phyloP scores from a whole-genome alignment of 2,329 filamentous ascomycete species.

The Talaromyces islandicus region DNA sequence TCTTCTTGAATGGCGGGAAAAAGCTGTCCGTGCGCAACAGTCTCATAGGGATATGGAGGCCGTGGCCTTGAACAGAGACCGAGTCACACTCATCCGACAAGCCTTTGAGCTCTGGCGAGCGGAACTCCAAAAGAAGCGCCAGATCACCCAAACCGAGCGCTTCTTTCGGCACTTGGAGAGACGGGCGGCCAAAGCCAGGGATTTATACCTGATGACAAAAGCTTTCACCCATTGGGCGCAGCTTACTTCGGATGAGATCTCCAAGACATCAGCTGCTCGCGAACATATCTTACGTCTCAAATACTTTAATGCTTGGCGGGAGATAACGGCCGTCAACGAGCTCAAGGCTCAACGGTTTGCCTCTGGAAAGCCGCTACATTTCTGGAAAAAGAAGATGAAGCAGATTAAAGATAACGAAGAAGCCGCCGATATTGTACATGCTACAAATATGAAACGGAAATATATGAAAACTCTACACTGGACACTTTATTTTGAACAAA shows the following conservation, averaged over 20 bases:
- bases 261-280: slow-evolving; percentile 62
- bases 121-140: slow-evolving; percentile 34
- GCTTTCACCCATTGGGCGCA: slow-evolving; percentile 65
- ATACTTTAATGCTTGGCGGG: slow-evolving; percentile 64
- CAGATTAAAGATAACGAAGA: slow-evolving; percentile 29
- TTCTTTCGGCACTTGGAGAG: slow-evolving; percentile 53
- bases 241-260: slow-evolving; percentile 57
- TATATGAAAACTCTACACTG: slow-evolving; percentile 41
- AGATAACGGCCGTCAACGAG: slow-evolving; percentile 58
- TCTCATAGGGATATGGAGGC: slow-evolving; percentile 33
- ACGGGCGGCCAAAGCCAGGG: slow-evolving; percentile 58
- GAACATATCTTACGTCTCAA: slow-evolving; percentile 64
- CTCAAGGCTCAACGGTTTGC: slow-evolving; percentile 47
- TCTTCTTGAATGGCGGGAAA: slow-evolving; percentile 44
- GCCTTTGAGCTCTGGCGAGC: slow-evolving; percentile 48
- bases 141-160: slow-evolving; percentile 42
- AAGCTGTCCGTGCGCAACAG: slow-evolving; percentile 32
- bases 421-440: slow-evolving; percentile 24
- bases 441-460: slow-evolving; percentile 23
- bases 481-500: slow-evolving; percentile 36
- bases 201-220: slow-evolving; percentile 59
- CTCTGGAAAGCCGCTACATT: slow-evolving; percentile 47
- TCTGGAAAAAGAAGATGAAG: slow-evolving; percentile 45
- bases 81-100: slow-evolving; percentile 45
- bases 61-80: slow-evolving; percentile 47